Evolutionary conservation across 495 filamentous ascomycete genomes (phyloP), one percentile per base, ranked within the genome.

Genomic region (Hypoxylon intermedium): DNA sequence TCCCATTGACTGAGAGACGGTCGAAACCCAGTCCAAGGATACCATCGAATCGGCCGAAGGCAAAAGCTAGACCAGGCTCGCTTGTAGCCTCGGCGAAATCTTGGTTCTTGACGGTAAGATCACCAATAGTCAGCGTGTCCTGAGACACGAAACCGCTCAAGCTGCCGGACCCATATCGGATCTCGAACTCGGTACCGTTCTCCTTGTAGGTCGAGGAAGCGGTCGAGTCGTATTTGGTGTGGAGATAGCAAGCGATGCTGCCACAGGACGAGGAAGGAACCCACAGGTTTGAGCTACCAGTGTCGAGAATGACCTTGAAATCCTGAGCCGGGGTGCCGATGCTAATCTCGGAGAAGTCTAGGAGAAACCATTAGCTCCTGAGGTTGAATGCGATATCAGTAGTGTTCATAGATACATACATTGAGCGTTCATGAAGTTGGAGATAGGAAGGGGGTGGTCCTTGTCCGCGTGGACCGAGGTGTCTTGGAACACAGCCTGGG

Each of bases 281-380:
- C 95, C 95, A 99, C 50, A 99, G 83, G 80, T 99, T 99, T 62
- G 95, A 99, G 82, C 93, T 97, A 60, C 95, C 95, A 20, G 95
- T 99, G 72, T 99, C 95, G 51, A 99, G 87, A 57, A 99, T 89
- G 59, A 99, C 95, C 82, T 99, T 99, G 86, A 99, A 99, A 48
- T 77, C 78, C 77, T 99, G 95, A 20, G 94, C 86, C 41, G 95
- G 95, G 19, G 87, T 93, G 67, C 95, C 95, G 68, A 99, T 84
- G 55, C 86, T 80, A 73, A 99, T 96, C 70, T 96, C 91, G 53
- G 94, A 96, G 86, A 95, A 99, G 80, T 99, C 93, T 97, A 68
- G 11, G 6, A 1, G 19, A 45, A 58, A 56, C 74, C 46, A 78
- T 70, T n/a, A 49, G 42, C 40, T 0, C 58, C 40, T 47, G 33